A percentile compares a stretch with the other conserved stretches of the same genome.
Conservation (phyloP, 495 filamentous ascomycete genomes). For the Annulohypoxylon moriforme region DNA sequence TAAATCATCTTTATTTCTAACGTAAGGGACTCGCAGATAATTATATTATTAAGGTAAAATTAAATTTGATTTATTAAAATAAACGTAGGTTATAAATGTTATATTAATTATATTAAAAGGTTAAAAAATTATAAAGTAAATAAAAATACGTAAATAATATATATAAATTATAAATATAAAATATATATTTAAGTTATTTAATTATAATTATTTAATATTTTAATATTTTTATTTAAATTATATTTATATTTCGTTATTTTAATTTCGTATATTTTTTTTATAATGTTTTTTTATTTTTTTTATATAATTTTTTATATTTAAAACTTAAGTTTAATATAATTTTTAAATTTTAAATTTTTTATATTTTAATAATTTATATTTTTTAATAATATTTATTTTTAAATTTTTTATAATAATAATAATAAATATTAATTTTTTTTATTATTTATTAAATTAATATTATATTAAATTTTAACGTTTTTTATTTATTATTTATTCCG, state of each 20-base stretch:
- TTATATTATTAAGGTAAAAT: too few relatives aligned
- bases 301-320: background rate
- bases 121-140: background rate
- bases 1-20: too few relatives aligned
- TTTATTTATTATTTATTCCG: too few relatives aligned
- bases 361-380: background rate
- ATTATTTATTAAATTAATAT: too few relatives aligned
- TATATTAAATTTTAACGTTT: too few relatives aligned
- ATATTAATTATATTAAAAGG: background rate
- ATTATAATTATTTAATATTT: slow-evolving; percentile 1
- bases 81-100: background rate
- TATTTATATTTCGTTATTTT: background rate
- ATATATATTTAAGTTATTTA: background rate
- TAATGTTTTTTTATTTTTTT: background rate
- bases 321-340: background rate
- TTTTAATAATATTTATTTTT: background rate
- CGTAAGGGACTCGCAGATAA: too few relatives aligned
- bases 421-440: too few relatives aligned
- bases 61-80: too few relatives aligned
- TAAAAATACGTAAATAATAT: background rate
- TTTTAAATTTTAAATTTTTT: background rate
- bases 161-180: background rate
- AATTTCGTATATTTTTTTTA: background rate
- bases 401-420: background rate
- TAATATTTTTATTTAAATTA: background rate